Base-by-base conservation (phyloP, 1,284 basidiomycete species). In the Puccinia triticina region DNA sequence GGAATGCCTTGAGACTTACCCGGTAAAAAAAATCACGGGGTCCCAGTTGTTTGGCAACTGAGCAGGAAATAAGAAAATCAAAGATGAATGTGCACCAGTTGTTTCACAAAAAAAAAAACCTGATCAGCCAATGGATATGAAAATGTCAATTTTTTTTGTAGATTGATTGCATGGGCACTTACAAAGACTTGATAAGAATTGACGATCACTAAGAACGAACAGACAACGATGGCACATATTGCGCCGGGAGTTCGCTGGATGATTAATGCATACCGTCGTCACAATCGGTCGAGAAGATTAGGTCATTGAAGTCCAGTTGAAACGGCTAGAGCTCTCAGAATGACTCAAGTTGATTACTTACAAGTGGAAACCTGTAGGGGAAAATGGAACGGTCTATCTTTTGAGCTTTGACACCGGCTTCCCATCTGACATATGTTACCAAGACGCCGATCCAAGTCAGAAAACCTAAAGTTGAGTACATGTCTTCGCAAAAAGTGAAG, bases 381-480 rank as follows among this genome's bases (percentile, higher is more conserved):
- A 96, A 89, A 0, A 87, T 89, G 8, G 84, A 88, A 71, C 94
- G 89, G 83, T 92, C 89, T 83, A 91, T 90, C 29, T 93, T 92
- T 86, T 96, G 94, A 0, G 88, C 91, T 86, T 92, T 91, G 86
- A 93, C 86, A 53, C 93, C 94, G 10, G 88, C 86, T 86, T 93
- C 89, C 89, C 95, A 96, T 59, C 93, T 91, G 81, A 94, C 87
- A 87, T 95, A 94, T 5, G 92, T 93, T 77, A 94, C 84, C 61
- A 89, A 89, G 85, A 96, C 95, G 83, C 91, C 93, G 85, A 93
- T 92, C 94, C 94, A 96, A 16, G 92, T 93, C 88, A 93, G 89
- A 81, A 92, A 87, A 66, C 92, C 92, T 40, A 90, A 89, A 34
- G 91, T 85, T 78, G 87, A 87, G 84, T 89, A 85, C 84, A 90